Percentiles rank a stretch among this genome's conserved stretches.
These are phyloP conservation scores for Thalia dealbata DNA, from an alignment of 176 grass and related monocot species.

Conservation along the genomic window DNA sequence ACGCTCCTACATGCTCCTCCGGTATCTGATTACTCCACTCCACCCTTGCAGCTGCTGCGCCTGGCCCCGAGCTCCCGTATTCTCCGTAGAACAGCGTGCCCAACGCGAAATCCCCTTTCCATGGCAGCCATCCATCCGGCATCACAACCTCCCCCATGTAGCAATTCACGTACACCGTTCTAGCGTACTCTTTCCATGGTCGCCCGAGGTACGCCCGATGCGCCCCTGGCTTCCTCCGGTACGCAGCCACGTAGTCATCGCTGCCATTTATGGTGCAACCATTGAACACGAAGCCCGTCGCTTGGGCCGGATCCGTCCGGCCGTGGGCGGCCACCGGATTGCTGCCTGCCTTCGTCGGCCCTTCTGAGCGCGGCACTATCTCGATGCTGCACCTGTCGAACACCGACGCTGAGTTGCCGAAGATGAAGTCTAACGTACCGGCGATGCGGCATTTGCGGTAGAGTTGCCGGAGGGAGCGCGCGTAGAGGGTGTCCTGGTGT, in stretches of 20 bases:
- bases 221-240: slow-evolving; percentile 30
- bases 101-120: slow-evolving; percentile 53
- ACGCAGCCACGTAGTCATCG: slow-evolving; percentile 37
- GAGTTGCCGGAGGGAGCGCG: slow-evolving; percentile 60
- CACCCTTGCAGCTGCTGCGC: slow-evolving; percentile 44
- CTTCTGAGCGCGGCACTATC: slow-evolving; percentile 47
- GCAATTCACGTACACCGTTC: slow-evolving; percentile 49
- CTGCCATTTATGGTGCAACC: slow-evolving; percentile 49
- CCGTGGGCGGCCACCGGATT: slow-evolving; percentile 68
- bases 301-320: slow-evolving; percentile 64
- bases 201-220: slow-evolving; percentile 66
- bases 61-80: slow-evolving; percentile 50
- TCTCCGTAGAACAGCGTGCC: slow-evolving; percentile 65
- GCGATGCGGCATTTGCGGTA: slow-evolving; percentile 48
- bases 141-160: slow-evolving; percentile 49
- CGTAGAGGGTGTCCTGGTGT: slow-evolving; percentile 76
- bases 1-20: slow-evolving; percentile 34
- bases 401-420: slow-evolving; percentile 58
- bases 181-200: slow-evolving; percentile 82
- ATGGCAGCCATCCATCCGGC: slow-evolving; percentile 72
- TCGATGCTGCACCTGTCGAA: slow-evolving; percentile 61
- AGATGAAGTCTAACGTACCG: slow-evolving; percentile 72
- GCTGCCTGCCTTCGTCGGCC: slow-evolving; percentile 33
- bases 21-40: slow-evolving; percentile 52
- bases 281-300: slow-evolving; percentile 64